Percentiles rank a stretch among this genome's conserved stretches.
Conservation (phyloP, 192 early-diverging fungal species). For the Coemansia sp. region DNA sequence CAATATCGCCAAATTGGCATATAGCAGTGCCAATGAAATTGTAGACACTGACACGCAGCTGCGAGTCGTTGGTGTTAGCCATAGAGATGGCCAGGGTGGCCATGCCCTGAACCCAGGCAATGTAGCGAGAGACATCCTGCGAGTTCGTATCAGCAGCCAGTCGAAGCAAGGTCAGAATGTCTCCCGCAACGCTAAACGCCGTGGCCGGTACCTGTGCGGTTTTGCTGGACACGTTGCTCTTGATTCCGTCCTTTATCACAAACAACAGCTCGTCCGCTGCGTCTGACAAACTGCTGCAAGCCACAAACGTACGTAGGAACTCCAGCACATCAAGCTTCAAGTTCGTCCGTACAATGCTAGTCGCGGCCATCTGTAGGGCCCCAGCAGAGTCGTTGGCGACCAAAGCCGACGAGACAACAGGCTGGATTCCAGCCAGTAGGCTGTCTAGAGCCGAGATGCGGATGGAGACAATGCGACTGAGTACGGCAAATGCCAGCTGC, state of each 20-base stretch:
- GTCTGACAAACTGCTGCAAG: slow-evolving; percentile 10
- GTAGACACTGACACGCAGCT: slow-evolving; percentile 12
- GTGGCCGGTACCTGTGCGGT: slow-evolving; percentile 27
- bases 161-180: slow-evolving; percentile 21
- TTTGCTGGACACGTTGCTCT: slow-evolving; percentile 19
- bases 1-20: slow-evolving; percentile 25
- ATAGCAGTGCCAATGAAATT: slow-evolving; percentile 19
- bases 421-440: slow-evolving; percentile 12
- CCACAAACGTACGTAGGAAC: slow-evolving; percentile 22
- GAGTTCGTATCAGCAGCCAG: slow-evolving; percentile 6
- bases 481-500: slow-evolving; percentile 43
- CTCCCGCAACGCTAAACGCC: slow-evolving; percentile 12
- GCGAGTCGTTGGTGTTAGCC: slow-evolving; percentile 12
- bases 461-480: slow-evolving; percentile 19
- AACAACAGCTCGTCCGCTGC: slow-evolving; percentile 19
- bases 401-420: slow-evolving; percentile 22
- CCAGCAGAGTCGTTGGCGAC: slow-evolving; percentile 28
- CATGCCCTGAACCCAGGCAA: slow-evolving; percentile 22
- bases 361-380: slow-evolving; percentile 29
- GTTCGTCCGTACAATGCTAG: slow-evolving; percentile 35
- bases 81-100: slow-evolving; percentile 4
- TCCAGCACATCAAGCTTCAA: slow-evolving; percentile 44
- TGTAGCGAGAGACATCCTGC: slow-evolving; percentile 13
- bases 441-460: slow-evolving; percentile 19
- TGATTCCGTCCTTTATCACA: slow-evolving; percentile 17